Percentiles rank a stretch among this genome's conserved stretches.
Evolutionary conservation across 345 rosid genomes (phyloP).

Genomic region (Syzygium grande): DNA sequence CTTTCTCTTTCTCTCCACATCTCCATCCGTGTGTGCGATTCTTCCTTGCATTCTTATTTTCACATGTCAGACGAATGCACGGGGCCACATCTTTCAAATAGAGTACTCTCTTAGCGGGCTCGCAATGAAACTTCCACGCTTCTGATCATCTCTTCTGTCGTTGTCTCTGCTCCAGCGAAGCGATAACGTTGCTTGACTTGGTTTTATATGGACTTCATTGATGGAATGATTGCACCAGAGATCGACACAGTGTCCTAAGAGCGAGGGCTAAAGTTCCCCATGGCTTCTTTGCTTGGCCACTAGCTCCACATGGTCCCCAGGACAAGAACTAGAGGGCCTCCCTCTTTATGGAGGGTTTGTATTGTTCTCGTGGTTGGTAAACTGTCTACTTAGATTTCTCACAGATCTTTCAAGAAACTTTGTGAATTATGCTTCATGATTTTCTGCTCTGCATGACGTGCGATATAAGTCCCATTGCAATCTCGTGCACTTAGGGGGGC

Average conservation of each 20-base stretch:
- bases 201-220: not conserved
- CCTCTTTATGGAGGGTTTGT: not conserved
- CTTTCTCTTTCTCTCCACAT: not conserved
- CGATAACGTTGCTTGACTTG: not conserved
- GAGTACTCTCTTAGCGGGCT: too few relatives aligned
- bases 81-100: too few relatives aligned
- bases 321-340: not conserved
- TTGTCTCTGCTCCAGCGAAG: not conserved
- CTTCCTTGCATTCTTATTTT: not conserved
- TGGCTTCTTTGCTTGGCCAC: not conserved
- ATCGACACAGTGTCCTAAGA: not conserved
- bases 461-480: not conserved
- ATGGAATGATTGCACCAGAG: not conserved
- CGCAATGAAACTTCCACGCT: not conserved
- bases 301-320: not conserved
- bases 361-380: not conserved
- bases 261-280: not conserved
- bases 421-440: not conserved
- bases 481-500: not conserved
- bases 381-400: not conserved
- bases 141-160: not conserved
- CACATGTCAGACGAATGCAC: not conserved
- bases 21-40: not conserved
- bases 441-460: not conserved
- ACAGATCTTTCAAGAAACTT: not conserved